Conservation (phyloP, 345 rosid genomes). For the Schrenkiella parvula region DNA sequence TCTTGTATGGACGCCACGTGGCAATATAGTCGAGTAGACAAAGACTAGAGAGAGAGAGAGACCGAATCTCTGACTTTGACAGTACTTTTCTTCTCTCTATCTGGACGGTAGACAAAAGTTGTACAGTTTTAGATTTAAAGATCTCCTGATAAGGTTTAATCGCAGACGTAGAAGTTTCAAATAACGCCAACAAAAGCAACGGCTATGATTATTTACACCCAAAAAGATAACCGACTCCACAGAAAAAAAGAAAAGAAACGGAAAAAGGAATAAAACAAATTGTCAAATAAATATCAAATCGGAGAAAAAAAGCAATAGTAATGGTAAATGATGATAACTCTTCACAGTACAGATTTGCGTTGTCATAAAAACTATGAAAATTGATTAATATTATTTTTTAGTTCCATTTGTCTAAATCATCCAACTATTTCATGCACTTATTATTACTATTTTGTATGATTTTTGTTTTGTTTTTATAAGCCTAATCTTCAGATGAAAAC, state of each 20-base stretch:
- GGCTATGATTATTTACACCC: constrained; percentile 3
- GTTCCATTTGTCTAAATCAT: background rate
- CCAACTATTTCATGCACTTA: background rate
- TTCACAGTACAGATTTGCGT: background rate
- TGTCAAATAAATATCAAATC: constrained; percentile 34
- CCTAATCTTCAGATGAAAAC: constrained; percentile 6
- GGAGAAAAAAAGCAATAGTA: constrained; percentile 8
- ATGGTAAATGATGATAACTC: constrained; percentile 18
- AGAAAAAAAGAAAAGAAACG: background rate
- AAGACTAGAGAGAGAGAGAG: constrained; percentile 21
- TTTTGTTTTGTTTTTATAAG: background rate
- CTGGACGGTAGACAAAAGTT: constrained; percentile 35
- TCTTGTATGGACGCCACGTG: constrained; percentile 13
- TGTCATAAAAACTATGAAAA: no score
- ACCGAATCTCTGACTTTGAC: constrained; percentile 34
- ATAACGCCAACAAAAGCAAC: constrained; percentile 16
- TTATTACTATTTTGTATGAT: constrained; percentile 1
- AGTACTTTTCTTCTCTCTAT: constrained; percentile 21
- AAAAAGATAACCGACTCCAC: background rate
- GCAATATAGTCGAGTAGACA: constrained; percentile 24
- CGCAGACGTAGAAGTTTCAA: background rate
- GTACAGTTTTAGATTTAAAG: constrained; percentile 15
- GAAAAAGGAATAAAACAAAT: constrained; percentile 15
- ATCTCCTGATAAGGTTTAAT: constrained; percentile 14
- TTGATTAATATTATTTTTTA: background rate